Evolutionary conservation across 108 stramenopile genomes (phyloP).

Genomic region (Skeletonema potamos): DNA sequence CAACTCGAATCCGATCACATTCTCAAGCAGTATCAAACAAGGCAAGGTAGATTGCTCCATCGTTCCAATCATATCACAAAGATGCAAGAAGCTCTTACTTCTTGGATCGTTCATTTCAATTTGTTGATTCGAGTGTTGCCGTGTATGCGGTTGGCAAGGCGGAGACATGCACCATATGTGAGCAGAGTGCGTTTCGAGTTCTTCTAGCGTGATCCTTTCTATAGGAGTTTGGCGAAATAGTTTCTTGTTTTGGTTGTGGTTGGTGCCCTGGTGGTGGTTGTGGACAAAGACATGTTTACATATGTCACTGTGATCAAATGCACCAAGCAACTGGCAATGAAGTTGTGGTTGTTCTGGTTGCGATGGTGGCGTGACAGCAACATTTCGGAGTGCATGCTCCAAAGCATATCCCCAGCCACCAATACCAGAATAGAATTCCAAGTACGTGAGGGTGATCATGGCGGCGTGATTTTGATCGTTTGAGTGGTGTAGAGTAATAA

Average conservation of each 20-base stretch:
- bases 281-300: slow-evolving; percentile 64
- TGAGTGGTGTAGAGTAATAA: no score
- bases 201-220: slow-evolving; percentile 54
- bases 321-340: slow-evolving; percentile 49
- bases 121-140: slow-evolving; percentile 68
- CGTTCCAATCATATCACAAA: slow-evolving; percentile 48
- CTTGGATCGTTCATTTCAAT: slow-evolving; percentile 68
- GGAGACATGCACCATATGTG: slow-evolving; percentile 85
- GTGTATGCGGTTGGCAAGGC: slow-evolving; percentile 89
- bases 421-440: slow-evolving; percentile 93
- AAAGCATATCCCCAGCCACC: slow-evolving; percentile 89
- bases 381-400: slow-evolving; percentile 49
- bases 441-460: slow-evolving; percentile 59
- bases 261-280: no score
- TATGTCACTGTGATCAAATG: slow-evolving; percentile 81
- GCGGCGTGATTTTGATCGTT: slow-evolving; percentile 28
- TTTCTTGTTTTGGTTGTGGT: slow-evolving; percentile 19
- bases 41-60: slow-evolving; percentile 59
- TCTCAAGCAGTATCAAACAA: slow-evolving; percentile 73
- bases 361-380: no score
- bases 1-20: slow-evolving; percentile 88
- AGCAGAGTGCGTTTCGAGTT: slow-evolving; percentile 56
- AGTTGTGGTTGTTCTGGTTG: not conserved
- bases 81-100: slow-evolving; percentile 66
- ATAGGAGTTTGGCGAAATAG: slow-evolving; percentile 45